Conservation (phyloP, 805 yeast genomes). For the Soucietia sequanensis region DNA sequence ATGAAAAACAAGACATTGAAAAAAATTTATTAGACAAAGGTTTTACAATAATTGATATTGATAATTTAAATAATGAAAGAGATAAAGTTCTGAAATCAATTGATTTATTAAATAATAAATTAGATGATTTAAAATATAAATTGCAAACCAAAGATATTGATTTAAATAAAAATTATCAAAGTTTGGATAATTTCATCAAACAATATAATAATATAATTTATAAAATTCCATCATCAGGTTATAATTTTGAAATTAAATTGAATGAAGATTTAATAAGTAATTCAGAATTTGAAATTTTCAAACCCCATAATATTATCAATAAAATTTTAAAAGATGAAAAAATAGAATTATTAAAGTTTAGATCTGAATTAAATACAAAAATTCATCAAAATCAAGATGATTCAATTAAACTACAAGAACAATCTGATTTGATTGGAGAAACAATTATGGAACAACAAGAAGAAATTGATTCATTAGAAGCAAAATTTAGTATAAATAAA, state of each 20-base stretch:
- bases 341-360: slow-evolving; percentile 28
- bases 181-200: slow-evolving; percentile 50
- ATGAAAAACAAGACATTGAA: slow-evolving; percentile 40
- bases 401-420: slow-evolving; percentile 54
- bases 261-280: slow-evolving; percentile 9
- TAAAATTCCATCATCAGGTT: slow-evolving; percentile 35
- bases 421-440: slow-evolving; percentile 55
- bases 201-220: slow-evolving; percentile 57
- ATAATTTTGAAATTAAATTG: slow-evolving; percentile 42
- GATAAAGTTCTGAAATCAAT: slow-evolving; percentile 55
- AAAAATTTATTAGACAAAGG: slow-evolving; percentile 50
- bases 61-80: slow-evolving; percentile 59
- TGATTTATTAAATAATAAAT: slow-evolving; percentile 41
- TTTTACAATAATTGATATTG: slow-evolving; percentile 60
- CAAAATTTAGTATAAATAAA: slow-evolving; percentile 51
- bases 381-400: slow-evolving; percentile 57
- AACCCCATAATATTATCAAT: slow-evolving; percentile 40
- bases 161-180: slow-evolving; percentile 48
- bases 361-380: slow-evolving; percentile 37
- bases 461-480: slow-evolving; percentile 54
- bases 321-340: slow-evolving; percentile 47
- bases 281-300: slow-evolving; percentile 11
- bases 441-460: slow-evolving; percentile 57
- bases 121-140: slow-evolving; percentile 46
- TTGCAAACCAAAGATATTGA: slow-evolving; percentile 51